These are phyloP conservation scores for Entoloma clypeatum DNA, from an alignment of 1,284 basidiomycete species.

Conservation along the genomic window DNA sequence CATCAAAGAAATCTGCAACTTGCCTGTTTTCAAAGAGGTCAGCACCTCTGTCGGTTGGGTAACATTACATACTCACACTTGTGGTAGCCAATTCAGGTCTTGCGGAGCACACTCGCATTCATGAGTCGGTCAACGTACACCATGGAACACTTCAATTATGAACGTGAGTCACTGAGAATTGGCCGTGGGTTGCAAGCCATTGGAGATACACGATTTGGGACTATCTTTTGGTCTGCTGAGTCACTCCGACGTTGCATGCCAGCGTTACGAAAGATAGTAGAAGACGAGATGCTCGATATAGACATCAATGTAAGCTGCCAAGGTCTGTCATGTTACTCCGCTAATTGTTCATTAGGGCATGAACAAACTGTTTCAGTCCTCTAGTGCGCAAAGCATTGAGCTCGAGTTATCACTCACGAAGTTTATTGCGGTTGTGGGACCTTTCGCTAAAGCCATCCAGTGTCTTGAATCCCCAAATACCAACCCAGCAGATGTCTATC, in stretches of 20 bases:
- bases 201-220: conserved; percentile 29
- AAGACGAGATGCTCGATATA: not conserved
- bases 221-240: conserved; percentile 15
- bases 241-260: conserved; percentile 20
- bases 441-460: conserved; percentile 23
- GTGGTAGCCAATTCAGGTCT: conserved; percentile 16
- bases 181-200: conserved; percentile 26
- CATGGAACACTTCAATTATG: conserved; percentile 17
- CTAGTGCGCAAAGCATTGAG: not conserved
- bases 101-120: conserved; percentile 20
- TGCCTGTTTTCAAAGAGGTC: conserved; percentile 21
- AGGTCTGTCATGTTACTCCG: not conserved
- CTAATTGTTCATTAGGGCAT: not conserved
- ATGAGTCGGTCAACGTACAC: conserved; percentile 25
- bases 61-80: not conserved
- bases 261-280: conserved; percentile 14
- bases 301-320: not conserved
- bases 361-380: not conserved
- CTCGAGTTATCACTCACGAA: conserved; percentile 19
- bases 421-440: conserved; percentile 21
- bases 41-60: not conserved
- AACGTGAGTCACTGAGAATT: conserved; percentile 9
- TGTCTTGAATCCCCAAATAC: conserved; percentile 31
- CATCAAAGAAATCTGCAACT: conserved; percentile 25
- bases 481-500: conserved; percentile 30